Base-by-base conservation (phyloP, 2,329 filamentous ascomycete genomes). In the Ascochyta clinopodiicola region DNA sequence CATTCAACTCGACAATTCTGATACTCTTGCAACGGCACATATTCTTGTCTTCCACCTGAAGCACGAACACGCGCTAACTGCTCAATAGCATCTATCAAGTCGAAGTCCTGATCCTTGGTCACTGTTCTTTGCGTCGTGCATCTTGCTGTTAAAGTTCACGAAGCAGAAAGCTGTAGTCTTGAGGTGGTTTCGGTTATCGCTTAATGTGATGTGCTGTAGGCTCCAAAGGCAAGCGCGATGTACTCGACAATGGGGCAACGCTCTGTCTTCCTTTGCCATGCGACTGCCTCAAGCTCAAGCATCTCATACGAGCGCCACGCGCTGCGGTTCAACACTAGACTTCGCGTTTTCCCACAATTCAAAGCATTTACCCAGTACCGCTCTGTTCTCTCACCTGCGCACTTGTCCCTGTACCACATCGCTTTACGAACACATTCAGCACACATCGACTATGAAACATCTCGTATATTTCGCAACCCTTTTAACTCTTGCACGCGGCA, bases 1-100 rank as follows among this genome's bases (percentile, higher is more conserved):
- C 72, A 70, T 68, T 73, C 60, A 74, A 71, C 63, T 56, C 52
- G 68, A 72, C 72, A 69, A 57, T 67, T 71, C 72, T 75, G 73
- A 75, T 50, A 60, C 12, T 24, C 34, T 51, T 42, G 31, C 52
- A 53, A 48, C 27, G 24, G 31, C 47, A 34, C 4, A 12, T 8
- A 24, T 31, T 46, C n/a, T 43, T 43, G 31, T 36, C 15, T 25
- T 7, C 12, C 4, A 10, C 6, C 15, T 5, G 24, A 44, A 21
- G 22, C 7, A 31, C 6, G 31, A 47, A 42, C 13, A 44, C 13
- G 10, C 32, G 36, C 52, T 56, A 32, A 56, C 47, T 19, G 52
- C 32, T 22, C n/a, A 8, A 40, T 29, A 56, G 45, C 31, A 2
- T 25, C 32, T n/a, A 3, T 17, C 6, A 15, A 19, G 2, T 22